These are phyloP conservation scores for Pharus latifolius DNA, from an alignment of 176 grass and related monocot genomes.

Conservation along the genomic window DNA sequence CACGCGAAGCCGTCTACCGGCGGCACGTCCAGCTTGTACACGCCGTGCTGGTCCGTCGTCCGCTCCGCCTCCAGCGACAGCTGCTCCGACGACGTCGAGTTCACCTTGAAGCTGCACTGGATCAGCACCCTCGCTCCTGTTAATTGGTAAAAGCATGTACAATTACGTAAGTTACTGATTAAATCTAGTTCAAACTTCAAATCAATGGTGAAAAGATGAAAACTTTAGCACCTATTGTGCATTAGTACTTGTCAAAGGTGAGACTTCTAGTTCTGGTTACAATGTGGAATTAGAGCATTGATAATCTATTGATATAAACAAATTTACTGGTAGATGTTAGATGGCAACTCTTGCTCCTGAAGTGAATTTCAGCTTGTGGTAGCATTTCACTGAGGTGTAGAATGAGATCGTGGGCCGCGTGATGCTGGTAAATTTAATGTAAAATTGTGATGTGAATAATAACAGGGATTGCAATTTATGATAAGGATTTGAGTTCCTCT, in stretches of 20 bases:
- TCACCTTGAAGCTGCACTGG: slow-evolving; percentile 79
- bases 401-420: neutral
- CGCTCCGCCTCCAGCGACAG: slow-evolving; percentile 81
- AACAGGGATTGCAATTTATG: neutral
- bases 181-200: neutral
- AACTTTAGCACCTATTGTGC: neutral
- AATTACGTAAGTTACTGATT: neutral
- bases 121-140: slow-evolving; percentile 77
- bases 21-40: slow-evolving; percentile 92
- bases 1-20: slow-evolving; percentile 74
- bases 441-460: neutral
- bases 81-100: slow-evolving; percentile 45
- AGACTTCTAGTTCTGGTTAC: neutral
- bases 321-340: neutral
- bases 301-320: neutral
- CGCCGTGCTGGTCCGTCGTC: slow-evolving; percentile 74
- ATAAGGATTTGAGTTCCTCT: neutral
- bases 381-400: neutral
- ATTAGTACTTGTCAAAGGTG: neutral
- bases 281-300: neutral
- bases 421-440: neutral
- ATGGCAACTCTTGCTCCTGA: no score
- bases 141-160: neutral
- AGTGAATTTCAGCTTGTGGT: neutral
- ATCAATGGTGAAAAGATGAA: neutral